phyloP scores from a whole-genome alignment of 2,329 filamentous ascomycete species.

The Cryphonectria radicalis region DNA sequence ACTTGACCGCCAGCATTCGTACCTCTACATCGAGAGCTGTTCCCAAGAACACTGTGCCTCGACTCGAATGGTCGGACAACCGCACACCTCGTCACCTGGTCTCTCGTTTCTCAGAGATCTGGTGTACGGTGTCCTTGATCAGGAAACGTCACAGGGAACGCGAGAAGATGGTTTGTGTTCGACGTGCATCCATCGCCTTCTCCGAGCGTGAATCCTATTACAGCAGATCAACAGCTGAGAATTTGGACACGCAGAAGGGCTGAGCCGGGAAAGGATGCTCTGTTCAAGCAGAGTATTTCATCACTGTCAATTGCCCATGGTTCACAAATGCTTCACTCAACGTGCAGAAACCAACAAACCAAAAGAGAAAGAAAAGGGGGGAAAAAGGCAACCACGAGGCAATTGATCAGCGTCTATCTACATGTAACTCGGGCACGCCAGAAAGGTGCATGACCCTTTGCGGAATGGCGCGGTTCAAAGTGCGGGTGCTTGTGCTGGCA shows the following conservation, averaged over 20 bases:
- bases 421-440: background rate
- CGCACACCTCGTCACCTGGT: conserved; percentile 3
- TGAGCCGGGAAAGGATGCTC: background rate
- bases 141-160: conserved; percentile 8
- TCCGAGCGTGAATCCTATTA: background rate
- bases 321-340: background rate
- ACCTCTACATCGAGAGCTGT: background rate
- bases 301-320: background rate
- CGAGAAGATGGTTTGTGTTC: background rate
- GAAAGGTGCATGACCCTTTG: background rate
- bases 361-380: too few relatives aligned
- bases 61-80: conserved; percentile 7
- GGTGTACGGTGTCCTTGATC: conserved; percentile 19
- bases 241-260: background rate
- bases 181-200: background rate
- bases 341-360: background rate
- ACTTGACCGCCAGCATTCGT: background rate
- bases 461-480: background rate
- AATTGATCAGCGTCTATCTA: background rate
- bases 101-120: conserved; percentile 23
- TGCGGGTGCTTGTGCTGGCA: background rate
- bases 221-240: too few relatives aligned
- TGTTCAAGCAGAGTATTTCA: background rate
- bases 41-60: background rate
- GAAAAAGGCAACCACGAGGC: conserved; percentile 3